Evolutionary conservation across 345 rosid genomes (phyloP).

Genomic region (Alliaria petiolata): DNA sequence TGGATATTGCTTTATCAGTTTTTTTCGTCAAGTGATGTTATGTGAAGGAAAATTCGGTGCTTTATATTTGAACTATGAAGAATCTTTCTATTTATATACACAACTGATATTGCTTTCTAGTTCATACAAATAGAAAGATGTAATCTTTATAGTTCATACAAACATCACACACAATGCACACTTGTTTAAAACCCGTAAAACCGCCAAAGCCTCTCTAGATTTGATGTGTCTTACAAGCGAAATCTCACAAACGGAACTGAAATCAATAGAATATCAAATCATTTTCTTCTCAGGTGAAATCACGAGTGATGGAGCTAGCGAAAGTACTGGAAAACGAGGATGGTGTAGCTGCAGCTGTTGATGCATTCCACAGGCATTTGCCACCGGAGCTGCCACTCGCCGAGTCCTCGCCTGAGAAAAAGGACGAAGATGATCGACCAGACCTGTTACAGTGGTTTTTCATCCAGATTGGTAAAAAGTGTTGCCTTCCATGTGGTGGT

Average conservation of each 20-base stretch:
- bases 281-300: conserved; percentile 58
- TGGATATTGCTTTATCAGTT: too few species aligned
- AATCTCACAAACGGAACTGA: too few species aligned
- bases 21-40: too few species aligned
- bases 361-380: conserved; percentile 85
- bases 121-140: too few species aligned
- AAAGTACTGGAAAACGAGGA: conserved; percentile 84
- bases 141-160: too few species aligned
- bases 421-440: conserved; percentile 41
- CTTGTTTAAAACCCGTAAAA: background rate
- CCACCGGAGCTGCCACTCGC: conserved; percentile 69
- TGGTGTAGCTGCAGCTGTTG: conserved; percentile 87
- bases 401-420: conserved; percentile 27
- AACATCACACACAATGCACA: too few species aligned
- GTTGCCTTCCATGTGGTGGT: conserved; percentile 56
- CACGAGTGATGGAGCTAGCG: conserved; percentile 62
- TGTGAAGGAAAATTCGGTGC: too few species aligned
- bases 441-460: conserved; percentile 64
- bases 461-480: conserved; percentile 57
- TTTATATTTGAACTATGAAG: too few species aligned
- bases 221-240: background rate
- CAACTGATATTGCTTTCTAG: too few species aligned
- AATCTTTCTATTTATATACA: too few species aligned
- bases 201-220: background rate
- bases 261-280: background rate